Evolutionary conservation across 306 rosid genomes (phyloP).

Genomic region (Luffa aegyptiaca): DNA sequence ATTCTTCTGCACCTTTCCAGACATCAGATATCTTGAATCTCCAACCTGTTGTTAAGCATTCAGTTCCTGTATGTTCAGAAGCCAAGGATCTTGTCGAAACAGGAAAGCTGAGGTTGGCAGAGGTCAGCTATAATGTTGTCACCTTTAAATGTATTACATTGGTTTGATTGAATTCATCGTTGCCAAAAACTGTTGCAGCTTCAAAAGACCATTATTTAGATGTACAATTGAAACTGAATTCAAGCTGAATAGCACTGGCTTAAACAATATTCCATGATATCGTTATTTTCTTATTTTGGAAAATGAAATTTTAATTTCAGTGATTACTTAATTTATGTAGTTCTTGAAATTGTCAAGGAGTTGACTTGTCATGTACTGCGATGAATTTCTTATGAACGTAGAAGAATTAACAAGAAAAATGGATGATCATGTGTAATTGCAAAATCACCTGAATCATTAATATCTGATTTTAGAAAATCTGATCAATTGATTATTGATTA

Average conservation of each 20-base stretch:
- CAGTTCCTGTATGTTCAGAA: conserved; percentile 86
- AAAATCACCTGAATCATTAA: not conserved
- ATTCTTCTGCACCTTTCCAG: conserved; percentile 65
- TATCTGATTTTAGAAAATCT: not conserved
- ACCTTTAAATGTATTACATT: not conserved
- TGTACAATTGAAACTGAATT: not conserved
- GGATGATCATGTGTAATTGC: not conserved
- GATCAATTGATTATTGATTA: not conserved
- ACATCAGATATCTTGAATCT: conserved; percentile 70
- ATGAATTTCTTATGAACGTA: not conserved
- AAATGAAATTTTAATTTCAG: not conserved
- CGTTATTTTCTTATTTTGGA: not conserved
- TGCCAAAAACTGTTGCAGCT: not conserved
- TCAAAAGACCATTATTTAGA: not conserved
- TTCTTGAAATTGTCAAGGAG: not conserved
- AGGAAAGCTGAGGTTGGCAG: conserved; percentile 91
- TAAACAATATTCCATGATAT: not conserved
- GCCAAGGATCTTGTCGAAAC: conserved; percentile 97
- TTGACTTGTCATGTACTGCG: not conserved
- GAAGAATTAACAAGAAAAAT: not conserved
- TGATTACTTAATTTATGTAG: not conserved
- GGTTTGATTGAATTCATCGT: conserved; percentile 1
- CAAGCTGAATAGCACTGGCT: not conserved
- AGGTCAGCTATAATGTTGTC: conserved; percentile 39
- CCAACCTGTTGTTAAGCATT: conserved; percentile 91